Percentiles rank a stretch among this genome's conserved stretches.
These are phyloP conservation scores for Cercospora zeina DNA, from an alignment of 2,329 filamentous ascomycete genomes.

Conservation along the genomic window DNA sequence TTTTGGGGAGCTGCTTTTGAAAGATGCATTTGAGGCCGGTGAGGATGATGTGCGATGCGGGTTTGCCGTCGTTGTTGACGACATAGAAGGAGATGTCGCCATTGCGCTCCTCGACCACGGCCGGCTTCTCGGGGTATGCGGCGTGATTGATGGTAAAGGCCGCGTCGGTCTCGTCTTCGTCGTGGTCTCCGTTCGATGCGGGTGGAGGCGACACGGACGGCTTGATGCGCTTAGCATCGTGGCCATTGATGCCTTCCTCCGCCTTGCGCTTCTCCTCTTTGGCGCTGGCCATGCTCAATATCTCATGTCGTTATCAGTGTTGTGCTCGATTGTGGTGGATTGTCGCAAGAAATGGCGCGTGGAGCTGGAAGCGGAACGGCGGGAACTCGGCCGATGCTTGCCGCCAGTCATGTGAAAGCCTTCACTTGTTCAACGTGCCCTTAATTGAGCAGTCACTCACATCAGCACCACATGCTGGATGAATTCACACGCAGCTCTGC, in stretches of 20 bases:
- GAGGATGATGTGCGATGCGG: constrained; percentile 88
- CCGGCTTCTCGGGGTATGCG: constrained; percentile 90
- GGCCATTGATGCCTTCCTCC: constrained; percentile 58
- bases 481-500: not conserved
- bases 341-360: not conserved
- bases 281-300: constrained; percentile 22
- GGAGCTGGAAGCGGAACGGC: not conserved
- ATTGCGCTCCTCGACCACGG: constrained; percentile 87
- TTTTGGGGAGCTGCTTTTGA: constrained; percentile 96
- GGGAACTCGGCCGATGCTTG: constrained; percentile 8
- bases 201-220: constrained; percentile 43
- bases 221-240: constrained; percentile 66
- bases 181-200: constrained; percentile 34
- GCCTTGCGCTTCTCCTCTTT: constrained; percentile 67
- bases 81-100: constrained; percentile 96
- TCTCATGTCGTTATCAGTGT: constrained; percentile 6
- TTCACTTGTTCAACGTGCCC: constrained; percentile 11
- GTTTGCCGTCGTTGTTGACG: constrained; percentile 90
- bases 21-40: constrained; percentile 97
- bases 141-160: constrained; percentile 43
- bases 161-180: constrained; percentile 21
- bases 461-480: not conserved
- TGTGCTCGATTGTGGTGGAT: not conserved
- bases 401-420: constrained; percentile 2
- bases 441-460: not conserved